Conservation (phyloP, 108 stramenopile species). For the Cyclotella sp. region DNA sequence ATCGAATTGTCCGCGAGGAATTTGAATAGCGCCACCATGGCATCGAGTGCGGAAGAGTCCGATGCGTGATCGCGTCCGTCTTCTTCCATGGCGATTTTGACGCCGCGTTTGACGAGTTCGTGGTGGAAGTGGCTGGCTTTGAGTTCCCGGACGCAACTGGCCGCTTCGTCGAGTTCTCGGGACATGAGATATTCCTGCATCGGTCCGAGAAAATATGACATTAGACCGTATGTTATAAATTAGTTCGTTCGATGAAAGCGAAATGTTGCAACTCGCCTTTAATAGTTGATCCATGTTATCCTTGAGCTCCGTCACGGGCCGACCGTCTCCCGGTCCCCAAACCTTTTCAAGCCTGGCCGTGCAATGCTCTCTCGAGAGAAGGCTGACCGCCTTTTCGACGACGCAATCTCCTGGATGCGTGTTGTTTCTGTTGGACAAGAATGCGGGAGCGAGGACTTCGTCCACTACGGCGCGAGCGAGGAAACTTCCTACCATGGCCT, state of each 20-base stretch:
- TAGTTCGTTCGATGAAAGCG: too few relatives aligned
- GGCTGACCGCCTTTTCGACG: constrained; percentile 85
- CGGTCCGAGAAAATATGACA: constrained; percentile 3
- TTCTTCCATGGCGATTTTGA: constrained; percentile 86
- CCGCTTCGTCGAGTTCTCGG: constrained; percentile 93
- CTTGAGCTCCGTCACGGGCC: constrained; percentile 95
- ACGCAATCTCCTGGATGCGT: constrained; percentile 79
- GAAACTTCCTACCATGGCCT: constrained; percentile 87
- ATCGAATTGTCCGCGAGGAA: constrained; percentile 77
- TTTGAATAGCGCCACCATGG: constrained; percentile 78
- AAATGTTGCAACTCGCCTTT: constrained; percentile 57
- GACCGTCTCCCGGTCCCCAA: constrained; percentile 97
- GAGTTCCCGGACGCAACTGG: constrained; percentile 90
- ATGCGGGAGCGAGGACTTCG: constrained; percentile 95
- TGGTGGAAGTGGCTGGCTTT: constrained; percentile 92
- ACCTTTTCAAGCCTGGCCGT: constrained; percentile 90
- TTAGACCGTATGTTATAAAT: too few relatives aligned
- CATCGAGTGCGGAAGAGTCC: constrained; percentile 63
- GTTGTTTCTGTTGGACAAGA: constrained; percentile 90
- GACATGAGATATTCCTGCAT: constrained; percentile 87
- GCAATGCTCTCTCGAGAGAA: constrained; percentile 91
- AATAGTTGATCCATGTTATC: constrained; percentile 90
- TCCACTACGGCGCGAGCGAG: constrained; percentile 95
- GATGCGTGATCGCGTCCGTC: constrained; percentile 68
- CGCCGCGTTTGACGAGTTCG: constrained; percentile 97